Conservation (phyloP, 805 yeast genomes). For the Candida tammaniensis region DNA sequence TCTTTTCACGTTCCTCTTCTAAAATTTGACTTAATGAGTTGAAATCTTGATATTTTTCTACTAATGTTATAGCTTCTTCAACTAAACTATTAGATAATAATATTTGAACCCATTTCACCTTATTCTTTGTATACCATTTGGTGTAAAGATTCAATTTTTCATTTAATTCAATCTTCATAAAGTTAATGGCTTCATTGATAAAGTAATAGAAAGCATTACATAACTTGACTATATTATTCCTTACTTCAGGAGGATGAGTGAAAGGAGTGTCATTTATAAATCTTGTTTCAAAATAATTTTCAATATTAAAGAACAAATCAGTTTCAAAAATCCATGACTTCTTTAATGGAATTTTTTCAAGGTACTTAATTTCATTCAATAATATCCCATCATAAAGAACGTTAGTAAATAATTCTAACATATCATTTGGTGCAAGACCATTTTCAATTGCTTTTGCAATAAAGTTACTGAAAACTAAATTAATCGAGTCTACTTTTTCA, state of each 20-base stretch:
- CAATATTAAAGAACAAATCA: constrained; percentile 35
- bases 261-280: constrained; percentile 10
- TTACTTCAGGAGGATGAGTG: constrained; percentile 15
- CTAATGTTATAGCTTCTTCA: constrained; percentile 55
- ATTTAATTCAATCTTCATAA: constrained; percentile 23
- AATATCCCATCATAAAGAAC: constrained; percentile 31
- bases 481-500: constrained; percentile 20
- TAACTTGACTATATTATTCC: constrained; percentile 21
- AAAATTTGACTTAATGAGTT: constrained; percentile 55
- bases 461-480: constrained; percentile 26
- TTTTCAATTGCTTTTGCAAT: constrained; percentile 18
- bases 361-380: constrained; percentile 39
- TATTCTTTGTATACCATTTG: constrained; percentile 31
- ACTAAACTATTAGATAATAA: constrained; percentile 50
- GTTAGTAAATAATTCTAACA: constrained; percentile 20
- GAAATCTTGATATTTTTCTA: constrained; percentile 67
- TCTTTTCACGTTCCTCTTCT: constrained; percentile 28
- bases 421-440: constrained; percentile 14
- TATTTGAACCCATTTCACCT: constrained; percentile 55
- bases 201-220: constrained; percentile 34
- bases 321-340: constrained; percentile 48
- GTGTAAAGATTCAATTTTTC: constrained; percentile 25
- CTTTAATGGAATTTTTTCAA: constrained; percentile 20
- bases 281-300: constrained; percentile 25
- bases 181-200: constrained; percentile 32